A percentile compares a stretch with the other conserved stretches of the same genome.
Conservation (phyloP, 495 filamentous ascomycete genomes). For the Bryoglossum gracile region DNA sequence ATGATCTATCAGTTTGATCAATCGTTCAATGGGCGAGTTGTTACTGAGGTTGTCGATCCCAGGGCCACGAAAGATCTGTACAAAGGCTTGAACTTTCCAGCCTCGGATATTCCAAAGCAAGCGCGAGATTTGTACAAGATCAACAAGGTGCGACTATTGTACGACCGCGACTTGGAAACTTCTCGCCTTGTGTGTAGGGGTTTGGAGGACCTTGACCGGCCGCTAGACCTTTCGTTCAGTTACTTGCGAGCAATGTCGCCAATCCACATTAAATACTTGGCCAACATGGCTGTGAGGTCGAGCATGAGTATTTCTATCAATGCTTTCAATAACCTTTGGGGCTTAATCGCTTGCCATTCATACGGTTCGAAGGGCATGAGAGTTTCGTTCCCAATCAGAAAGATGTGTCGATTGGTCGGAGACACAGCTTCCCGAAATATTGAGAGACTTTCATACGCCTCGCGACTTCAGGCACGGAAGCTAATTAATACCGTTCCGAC, state of each 20-base stretch:
- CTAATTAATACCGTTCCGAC: slow-evolving; percentile 75
- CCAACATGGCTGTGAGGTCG: slow-evolving; percentile 83
- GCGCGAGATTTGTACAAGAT: slow-evolving; percentile 73
- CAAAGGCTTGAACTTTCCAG: slow-evolving; percentile 85
- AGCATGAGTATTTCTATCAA: slow-evolving; percentile 96
- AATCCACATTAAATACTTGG: slow-evolving; percentile 81
- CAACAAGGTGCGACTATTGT: slow-evolving; percentile 73
- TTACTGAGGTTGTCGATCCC: slow-evolving; percentile 80
- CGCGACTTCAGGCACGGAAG: slow-evolving; percentile 72
- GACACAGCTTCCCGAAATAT: slow-evolving; percentile 85
- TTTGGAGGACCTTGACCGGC: slow-evolving; percentile 64
- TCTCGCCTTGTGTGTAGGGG: slow-evolving; percentile 79
- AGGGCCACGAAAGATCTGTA: slow-evolving; percentile 77
- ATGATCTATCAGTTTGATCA: slow-evolving; percentile 93
- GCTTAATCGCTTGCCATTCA: slow-evolving; percentile 79
- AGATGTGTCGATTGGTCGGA: slow-evolving; percentile 89
- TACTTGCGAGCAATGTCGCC: slow-evolving; percentile 90
- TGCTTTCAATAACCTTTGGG: slow-evolving; percentile 80
- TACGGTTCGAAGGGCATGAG: slow-evolving; percentile 77
- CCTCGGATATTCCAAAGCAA: slow-evolving; percentile 84
- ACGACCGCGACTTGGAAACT: slow-evolving; percentile 68
- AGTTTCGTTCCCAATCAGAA: slow-evolving; percentile 83
- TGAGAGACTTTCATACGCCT: slow-evolving; percentile 81
- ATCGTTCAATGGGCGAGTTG: slow-evolving; percentile 74
- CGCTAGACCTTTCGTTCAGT: slow-evolving; percentile 77